Evolutionary conservation across 2,329 filamentous ascomycete genomes (phyloP).

Genomic region (Trichoderma sp.): DNA sequence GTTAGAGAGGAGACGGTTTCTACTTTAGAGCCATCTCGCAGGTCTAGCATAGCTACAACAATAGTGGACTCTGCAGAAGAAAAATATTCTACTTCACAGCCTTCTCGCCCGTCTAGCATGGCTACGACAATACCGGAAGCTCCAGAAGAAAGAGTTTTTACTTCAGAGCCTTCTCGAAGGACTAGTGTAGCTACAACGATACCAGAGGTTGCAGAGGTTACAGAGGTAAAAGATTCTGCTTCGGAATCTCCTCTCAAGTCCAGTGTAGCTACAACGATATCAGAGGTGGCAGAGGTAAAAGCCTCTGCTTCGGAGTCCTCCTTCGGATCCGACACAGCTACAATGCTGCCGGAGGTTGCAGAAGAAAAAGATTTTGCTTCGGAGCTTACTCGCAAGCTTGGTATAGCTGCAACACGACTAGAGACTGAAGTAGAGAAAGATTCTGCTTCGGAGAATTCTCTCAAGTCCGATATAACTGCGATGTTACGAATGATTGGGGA

Average conservation of each 20-base stretch:
- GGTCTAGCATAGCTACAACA: too few species aligned
- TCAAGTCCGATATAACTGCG: not conserved
- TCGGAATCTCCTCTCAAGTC: not conserved
- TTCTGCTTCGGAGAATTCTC: not conserved
- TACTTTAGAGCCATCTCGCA: too few species aligned
- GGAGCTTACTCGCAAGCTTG: not conserved
- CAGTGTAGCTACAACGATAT: not conserved
- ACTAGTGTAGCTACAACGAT: too few species aligned
- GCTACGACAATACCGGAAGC: too few species aligned
- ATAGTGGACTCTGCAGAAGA: too few species aligned
- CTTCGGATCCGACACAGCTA: not conserved
- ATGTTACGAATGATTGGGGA: not conserved
- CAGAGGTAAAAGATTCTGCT: not conserved
- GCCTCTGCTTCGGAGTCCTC: not conserved
- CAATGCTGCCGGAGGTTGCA: not conserved
- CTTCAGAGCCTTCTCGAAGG: too few species aligned
- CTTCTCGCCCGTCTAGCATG: too few species aligned
- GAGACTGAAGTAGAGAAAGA: not conserved
- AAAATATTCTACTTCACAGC: too few species aligned
- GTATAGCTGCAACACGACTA: not conserved
- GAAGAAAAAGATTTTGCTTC: not conserved
- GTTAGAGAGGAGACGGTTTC: too few species aligned
- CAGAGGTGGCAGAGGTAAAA: not conserved
- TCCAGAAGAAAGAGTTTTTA: too few species aligned
- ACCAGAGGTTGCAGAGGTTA: too few species aligned